These are phyloP conservation scores for Pythium aphanidermatum DNA, from an alignment of 352 stramenopile species.

Conservation along the genomic window DNA sequence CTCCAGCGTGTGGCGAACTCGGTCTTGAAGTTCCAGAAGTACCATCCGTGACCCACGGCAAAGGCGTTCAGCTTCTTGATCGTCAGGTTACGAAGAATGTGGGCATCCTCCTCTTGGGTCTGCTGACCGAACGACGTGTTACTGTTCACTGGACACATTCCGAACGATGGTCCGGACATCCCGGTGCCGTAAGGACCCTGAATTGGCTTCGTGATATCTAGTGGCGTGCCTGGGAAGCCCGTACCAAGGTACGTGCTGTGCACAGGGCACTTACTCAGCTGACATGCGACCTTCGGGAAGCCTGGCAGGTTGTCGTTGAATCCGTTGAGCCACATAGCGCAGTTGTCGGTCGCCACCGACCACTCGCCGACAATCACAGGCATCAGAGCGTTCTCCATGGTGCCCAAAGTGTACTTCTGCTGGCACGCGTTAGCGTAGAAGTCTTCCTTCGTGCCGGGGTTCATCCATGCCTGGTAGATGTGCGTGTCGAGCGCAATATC, in stretches of 20 bases:
- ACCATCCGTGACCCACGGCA: slow-evolving; percentile 89
- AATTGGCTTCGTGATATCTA: slow-evolving; percentile 82
- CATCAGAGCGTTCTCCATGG: slow-evolving; percentile 91
- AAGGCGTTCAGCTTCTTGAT: slow-evolving; percentile 93
- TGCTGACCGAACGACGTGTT: slow-evolving; percentile 81
- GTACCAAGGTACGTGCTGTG: slow-evolving; percentile 85
- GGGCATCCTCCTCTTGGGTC: slow-evolving; percentile 45
- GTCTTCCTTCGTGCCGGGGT: slow-evolving; percentile 51
- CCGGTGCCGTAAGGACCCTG: slow-evolving; percentile 81
- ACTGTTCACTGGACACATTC: slow-evolving; percentile 81
- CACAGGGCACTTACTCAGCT: slow-evolving; percentile 76
- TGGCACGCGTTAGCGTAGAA: slow-evolving; percentile 90
- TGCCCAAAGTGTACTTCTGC: slow-evolving; percentile 81
- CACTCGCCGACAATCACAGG: slow-evolving; percentile 95
- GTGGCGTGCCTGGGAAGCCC: slow-evolving; percentile 84
- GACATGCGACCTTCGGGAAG: slow-evolving; percentile 90
- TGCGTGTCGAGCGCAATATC: slow-evolving; percentile 94
- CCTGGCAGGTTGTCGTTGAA: slow-evolving; percentile 90
- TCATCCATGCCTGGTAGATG: slow-evolving; percentile 92
- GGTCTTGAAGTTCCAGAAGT: slow-evolving; percentile 96
- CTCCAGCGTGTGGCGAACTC: slow-evolving; percentile 90
- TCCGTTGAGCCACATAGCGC: slow-evolving; percentile 80
- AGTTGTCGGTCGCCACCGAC: slow-evolving; percentile 85
- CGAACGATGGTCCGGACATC: slow-evolving; percentile 82
- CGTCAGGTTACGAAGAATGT: slow-evolving; percentile 75